These are phyloP conservation scores for Leptographium wingfieldii DNA, from an alignment of 2,329 filamentous ascomycete species.

Conservation along the genomic window DNA sequence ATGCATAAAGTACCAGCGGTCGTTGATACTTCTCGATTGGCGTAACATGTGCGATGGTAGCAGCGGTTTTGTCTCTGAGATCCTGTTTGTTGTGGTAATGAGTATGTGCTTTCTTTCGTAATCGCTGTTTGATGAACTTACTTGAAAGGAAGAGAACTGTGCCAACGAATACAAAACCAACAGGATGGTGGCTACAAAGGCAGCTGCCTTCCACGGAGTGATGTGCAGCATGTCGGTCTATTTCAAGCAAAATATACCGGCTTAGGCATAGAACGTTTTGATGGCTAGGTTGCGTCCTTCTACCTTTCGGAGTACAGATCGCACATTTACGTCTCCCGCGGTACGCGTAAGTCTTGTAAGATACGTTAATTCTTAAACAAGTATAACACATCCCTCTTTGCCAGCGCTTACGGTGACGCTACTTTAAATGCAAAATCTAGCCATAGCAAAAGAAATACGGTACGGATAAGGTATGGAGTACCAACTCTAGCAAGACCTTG, in stretches of 20 bases:
- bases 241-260: background rate
- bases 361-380: too few species aligned
- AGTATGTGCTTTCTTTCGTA: background rate
- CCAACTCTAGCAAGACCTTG: too few species aligned
- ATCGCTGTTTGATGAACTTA: background rate
- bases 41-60: background rate
- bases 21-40: background rate
- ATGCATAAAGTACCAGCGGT: conserved; percentile 23
- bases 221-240: background rate
- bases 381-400: too few species aligned
- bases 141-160: background rate
- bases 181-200: background rate
- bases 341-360: too few species aligned
- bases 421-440: too few species aligned
- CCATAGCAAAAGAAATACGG: too few species aligned
- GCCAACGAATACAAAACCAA: background rate
- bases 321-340: too few species aligned
- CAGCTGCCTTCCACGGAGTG: background rate
- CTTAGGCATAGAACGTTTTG: background rate
- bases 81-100: background rate
- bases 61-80: background rate
- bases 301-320: too few species aligned
- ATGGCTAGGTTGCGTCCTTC: too few species aligned
- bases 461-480: too few species aligned
- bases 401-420: too few species aligned